These are phyloP conservation scores for Oryza meridionalis DNA, from an alignment of 176 grass and related monocot genomes.

Conservation along the genomic window DNA sequence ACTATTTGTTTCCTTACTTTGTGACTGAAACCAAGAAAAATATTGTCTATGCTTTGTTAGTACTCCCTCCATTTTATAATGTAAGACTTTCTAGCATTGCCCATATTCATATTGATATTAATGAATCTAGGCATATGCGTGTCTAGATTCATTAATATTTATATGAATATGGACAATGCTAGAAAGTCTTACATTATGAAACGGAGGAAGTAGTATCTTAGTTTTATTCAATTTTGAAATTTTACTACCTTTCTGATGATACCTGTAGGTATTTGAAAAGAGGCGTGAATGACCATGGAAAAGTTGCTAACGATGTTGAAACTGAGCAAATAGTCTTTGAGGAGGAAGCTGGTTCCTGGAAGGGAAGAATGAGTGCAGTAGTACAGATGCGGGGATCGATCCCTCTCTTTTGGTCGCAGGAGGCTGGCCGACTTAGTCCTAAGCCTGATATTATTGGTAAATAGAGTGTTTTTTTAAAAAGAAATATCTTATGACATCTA, in stretches of 20 bases:
- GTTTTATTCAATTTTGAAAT: slow-evolving; percentile 29
- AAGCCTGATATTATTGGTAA: slow-evolving; percentile 98
- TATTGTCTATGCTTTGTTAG: slow-evolving; percentile 16
- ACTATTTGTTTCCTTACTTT: slow-evolving; percentile 27
- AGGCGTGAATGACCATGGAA: slow-evolving; percentile 93
- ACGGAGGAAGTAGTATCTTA: background rate
- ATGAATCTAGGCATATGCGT: too few species aligned
- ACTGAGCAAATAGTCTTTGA: slow-evolving; percentile 97
- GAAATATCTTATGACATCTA: slow-evolving; percentile 10
- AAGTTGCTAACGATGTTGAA: slow-evolving; percentile 99
- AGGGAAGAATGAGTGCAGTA: slow-evolving; percentile 90
- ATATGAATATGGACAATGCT: too few species aligned
- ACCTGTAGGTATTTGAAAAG: slow-evolving; percentile 89
- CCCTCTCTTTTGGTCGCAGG: slow-evolving; percentile 98
- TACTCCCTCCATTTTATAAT: too few species aligned
- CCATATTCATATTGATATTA: too few species aligned
- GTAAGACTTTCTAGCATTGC: too few species aligned
- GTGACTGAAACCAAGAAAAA: background rate
- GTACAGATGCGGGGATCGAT: slow-evolving; percentile 99
- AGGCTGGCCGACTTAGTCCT: slow-evolving; percentile 92
- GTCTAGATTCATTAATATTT: too few species aligned
- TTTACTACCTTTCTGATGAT: slow-evolving; percentile 21
- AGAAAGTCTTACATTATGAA: too few species aligned
- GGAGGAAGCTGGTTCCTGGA: slow-evolving; percentile 81
- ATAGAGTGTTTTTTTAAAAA: slow-evolving; percentile 17